These are phyloP conservation scores for Funneliformis mosseae DNA, from an alignment of 192 early-diverging fungal genomes.

Conservation along the genomic window DNA sequence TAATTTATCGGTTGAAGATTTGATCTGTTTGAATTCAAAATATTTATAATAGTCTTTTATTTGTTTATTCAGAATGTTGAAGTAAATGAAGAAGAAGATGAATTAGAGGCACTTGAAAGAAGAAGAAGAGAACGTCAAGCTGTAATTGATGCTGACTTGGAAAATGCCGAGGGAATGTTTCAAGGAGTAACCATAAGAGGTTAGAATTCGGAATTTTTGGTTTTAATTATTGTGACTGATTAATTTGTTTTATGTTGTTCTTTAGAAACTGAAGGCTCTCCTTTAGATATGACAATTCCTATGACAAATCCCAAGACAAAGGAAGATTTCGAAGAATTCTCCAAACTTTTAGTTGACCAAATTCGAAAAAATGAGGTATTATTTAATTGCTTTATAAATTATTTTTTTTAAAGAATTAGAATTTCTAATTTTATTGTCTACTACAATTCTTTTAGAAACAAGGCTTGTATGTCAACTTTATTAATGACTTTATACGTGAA, in stretches of 20 bases:
- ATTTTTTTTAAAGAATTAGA: background rate
- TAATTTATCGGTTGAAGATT: background rate
- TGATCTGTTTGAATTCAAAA: background rate
- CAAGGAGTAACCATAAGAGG: constrained; percentile 61
- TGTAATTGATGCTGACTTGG: constrained; percentile 64
- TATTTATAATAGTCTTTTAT: background rate
- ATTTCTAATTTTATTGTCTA: background rate
- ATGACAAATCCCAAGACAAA: constrained; percentile 59
- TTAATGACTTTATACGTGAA: constrained; percentile 70
- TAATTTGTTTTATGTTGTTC: constrained; percentile 19
- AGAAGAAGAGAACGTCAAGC: constrained; percentile 56
- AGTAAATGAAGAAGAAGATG: constrained; percentile 44
- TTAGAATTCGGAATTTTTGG: constrained; percentile 18
- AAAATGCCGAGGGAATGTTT: constrained; percentile 67
- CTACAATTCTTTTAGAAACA: constrained; percentile 42
- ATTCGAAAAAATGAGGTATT: constrained; percentile 59
- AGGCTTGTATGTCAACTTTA: constrained; percentile 55
- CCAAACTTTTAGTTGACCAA: constrained; percentile 58
- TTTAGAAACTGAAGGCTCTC: constrained; percentile 17
- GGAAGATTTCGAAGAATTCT: constrained; percentile 69
- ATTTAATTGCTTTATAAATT: background rate
- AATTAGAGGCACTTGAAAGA: constrained; percentile 59
- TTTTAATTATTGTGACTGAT: background rate
- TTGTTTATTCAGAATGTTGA: background rate
- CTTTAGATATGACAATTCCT: constrained; percentile 55